These are phyloP conservation scores for Infundibulicybe gibba DNA, from an alignment of 768 basidiomycete species.

Conservation along the genomic window DNA sequence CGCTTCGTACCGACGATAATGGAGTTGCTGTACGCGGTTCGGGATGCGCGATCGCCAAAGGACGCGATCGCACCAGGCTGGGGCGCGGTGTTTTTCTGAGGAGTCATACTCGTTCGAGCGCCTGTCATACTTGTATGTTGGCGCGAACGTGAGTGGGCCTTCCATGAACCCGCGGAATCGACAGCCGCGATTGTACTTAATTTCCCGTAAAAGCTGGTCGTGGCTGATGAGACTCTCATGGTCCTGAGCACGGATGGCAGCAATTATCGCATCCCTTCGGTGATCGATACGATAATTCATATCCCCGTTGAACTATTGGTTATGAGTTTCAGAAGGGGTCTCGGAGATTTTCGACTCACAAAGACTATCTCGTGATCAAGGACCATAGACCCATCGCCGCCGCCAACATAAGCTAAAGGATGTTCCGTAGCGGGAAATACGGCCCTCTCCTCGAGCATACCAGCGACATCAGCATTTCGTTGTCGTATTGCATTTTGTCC, in stretches of 20 bases:
- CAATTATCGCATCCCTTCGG: constrained; percentile 77
- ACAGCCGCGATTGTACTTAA: constrained; percentile 84
- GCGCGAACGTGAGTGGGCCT: constrained; percentile 76
- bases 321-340: not conserved
- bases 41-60: constrained; percentile 66
- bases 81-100: constrained; percentile 83
- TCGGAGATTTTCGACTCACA: constrained; percentile 38
- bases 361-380: constrained; percentile 95
- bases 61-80: constrained; percentile 97
- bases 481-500: constrained; percentile 82
- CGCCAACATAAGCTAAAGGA: constrained; percentile 72
- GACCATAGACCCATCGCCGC: constrained; percentile 90
- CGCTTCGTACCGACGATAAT: constrained; percentile 80
- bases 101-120: constrained; percentile 77
- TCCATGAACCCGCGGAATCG: constrained; percentile 83
- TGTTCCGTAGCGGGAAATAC: constrained; percentile 60
- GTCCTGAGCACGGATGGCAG: constrained; percentile 67
- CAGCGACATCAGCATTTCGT: constrained; percentile 84
- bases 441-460: constrained; percentile 78
- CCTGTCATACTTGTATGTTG: constrained; percentile 95
- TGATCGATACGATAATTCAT: constrained; percentile 98
- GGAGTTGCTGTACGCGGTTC: constrained; percentile 57
- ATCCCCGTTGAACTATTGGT: constrained; percentile 76
- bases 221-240: constrained; percentile 59
- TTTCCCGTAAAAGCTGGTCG: constrained; percentile 90